phyloP scores from a whole-genome alignment of 2,329 filamentous ascomycete genomes.

The Parastagonospora nodorum region DNA sequence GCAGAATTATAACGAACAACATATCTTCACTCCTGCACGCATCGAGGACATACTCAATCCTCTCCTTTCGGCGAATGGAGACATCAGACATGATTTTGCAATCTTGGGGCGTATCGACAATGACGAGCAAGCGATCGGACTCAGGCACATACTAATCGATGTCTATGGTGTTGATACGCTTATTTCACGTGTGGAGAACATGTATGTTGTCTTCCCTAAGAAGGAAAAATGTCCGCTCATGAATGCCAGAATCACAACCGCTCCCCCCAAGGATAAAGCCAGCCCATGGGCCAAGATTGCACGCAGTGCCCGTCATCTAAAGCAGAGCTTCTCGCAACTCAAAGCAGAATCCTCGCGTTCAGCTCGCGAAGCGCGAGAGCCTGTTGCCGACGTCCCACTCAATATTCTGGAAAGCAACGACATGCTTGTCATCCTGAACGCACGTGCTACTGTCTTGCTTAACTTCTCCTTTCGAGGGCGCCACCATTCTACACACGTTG shows the following conservation, averaged over 20 bases:
- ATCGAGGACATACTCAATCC: not conserved
- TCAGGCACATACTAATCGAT: not conserved
- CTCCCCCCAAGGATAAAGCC: not conserved
- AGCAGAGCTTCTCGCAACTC: not conserved
- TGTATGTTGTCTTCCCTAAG: not conserved
- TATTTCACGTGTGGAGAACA: not conserved
- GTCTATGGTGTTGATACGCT: not conserved
- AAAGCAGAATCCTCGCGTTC: not conserved
- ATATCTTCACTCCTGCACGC: not conserved
- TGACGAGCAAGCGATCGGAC: too few relatives aligned
- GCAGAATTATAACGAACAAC: not conserved
- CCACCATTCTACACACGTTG: not conserved
- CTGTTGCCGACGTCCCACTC: not conserved
- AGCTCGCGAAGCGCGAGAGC: not conserved
- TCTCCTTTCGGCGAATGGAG: not conserved
- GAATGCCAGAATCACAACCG: too few relatives aligned
- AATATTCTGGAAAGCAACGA: not conserved
- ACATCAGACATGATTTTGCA: not conserved
- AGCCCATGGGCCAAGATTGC: not conserved
- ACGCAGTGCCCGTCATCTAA: not conserved
- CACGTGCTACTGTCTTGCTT: conserved; percentile 5
- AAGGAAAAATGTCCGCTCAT: too few relatives aligned
- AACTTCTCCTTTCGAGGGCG: conserved; percentile 1
- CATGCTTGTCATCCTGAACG: conserved; percentile 4
- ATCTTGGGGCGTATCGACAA: not conserved